Base-by-base conservation (phyloP, 306 rosid species). In the Begonia masoniana region DNA sequence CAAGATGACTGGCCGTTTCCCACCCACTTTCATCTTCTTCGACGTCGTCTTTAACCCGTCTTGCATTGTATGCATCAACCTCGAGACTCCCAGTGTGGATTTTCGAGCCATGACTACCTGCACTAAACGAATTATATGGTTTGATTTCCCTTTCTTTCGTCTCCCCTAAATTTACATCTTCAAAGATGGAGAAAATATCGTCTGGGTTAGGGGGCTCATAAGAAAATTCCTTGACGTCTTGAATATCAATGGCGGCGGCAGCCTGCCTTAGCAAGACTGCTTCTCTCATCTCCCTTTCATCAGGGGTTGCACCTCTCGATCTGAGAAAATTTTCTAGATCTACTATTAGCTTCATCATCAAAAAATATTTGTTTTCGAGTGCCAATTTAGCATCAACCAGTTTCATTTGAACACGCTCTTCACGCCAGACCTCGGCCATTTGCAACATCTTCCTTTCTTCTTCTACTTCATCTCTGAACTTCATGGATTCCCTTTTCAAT, bases 401-500 rank as follows among this genome's bases (percentile, higher is more conserved):
- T 78, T 79, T 86, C 95, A 82, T 77, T 63, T 79, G 92, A 49
- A 67, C 69, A 6, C 71, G 78, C 56, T 79, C 95, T 69, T 86
- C 93, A 10, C 95, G 92, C 85, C 74, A 79, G 47, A 58, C 66
- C 58, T 79, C 78, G 5, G 76, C 74, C 65, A 77, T 66, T 68
- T 71, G 74, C 61, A 73, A 43, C 95, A 77, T 82, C 46, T 69
- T 68, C 63, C 79, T 77, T 68, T 86, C 95, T 65, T 86, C 83
- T 54, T 73, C 85, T 48, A 71, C 39, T 67, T 79, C 88, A 52
- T 66, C 66, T 2, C 54, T 41, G 36, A 68, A 4, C 53, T 69
- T 66, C 56, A 61, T 47, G 7, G 65, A 71, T 16, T 79, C 78
- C 10, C 47, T 71, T 53, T 66, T 62, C 55, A 77, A 9, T 41